Base-by-base conservation (phyloP, 768 basidiomycete species). In the Termitomyces sp. region DNA sequence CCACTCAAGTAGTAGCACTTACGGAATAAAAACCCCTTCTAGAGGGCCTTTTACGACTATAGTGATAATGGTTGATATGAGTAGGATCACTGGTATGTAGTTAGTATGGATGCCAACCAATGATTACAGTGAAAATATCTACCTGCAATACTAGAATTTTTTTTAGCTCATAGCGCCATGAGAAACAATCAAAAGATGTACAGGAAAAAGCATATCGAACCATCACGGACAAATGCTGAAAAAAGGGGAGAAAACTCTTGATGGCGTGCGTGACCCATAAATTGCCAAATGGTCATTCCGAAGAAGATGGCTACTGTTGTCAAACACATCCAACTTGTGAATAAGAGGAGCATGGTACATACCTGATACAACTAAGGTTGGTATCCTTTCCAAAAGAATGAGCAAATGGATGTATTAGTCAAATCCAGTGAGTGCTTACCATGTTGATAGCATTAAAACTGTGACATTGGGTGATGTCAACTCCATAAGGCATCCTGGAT, bases 271-370 rank as follows among this genome's bases (percentile, higher is more conserved):
- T 11, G 58, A 24, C 58, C 38, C 9, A 42, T 24, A 22, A 57
- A 61, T 35, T 57, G 40, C 60, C 60, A 61, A 13, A 53, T 36
- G 6, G 60, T 61, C 60, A 61, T 61, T 20, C 7, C 49, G 49
- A 61, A 61, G 32, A 61, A 61, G 24, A 61, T 28, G 6, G 56
- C 60, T 61, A 56, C 28, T 33, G 22, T 32, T 4, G 20, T 61
- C 13, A 35, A n/a, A n/a, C n/a, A n/a, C n/a, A 24, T 3, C 3
- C 20, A 16, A 13, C 35, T 22, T 32, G 33, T 24, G 28, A 48
- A 16, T 9, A 6, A 15, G 24, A 50, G 16, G 15, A 42, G n/a
- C n/a, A n/a, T n/a, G 22, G 13, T 51, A 58, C 57, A 28, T 42
- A 9, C 57, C 39, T 39, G 57, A 58, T 24, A 51, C 16, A 9